phyloP scores from a whole-genome alignment of 1,139 yeast species.

The Zygosaccharomyces pseudobailii region DNA sequence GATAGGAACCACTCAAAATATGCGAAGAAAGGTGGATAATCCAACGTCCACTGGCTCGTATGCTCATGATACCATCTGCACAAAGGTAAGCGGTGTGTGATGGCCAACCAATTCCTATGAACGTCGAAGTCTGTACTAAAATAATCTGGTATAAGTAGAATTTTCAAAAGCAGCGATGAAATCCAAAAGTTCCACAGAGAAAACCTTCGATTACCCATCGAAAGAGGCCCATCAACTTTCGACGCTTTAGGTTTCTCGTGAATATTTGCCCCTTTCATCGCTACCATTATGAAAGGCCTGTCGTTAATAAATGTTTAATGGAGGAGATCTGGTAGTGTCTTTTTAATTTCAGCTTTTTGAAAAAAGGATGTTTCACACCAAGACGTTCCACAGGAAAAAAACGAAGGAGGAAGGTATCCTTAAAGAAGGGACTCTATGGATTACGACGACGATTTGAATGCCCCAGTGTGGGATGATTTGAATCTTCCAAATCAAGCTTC shows the following conservation, averaged over 20 bases:
- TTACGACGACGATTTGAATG: constrained; percentile 24
- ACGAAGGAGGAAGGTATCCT: constrained; percentile 6
- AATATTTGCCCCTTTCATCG: constrained; percentile 2
- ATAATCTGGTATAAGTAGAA: constrained; percentile 38
- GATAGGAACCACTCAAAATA: constrained; percentile 83
- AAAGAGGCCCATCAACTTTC: constrained; percentile 3
- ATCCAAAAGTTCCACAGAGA: constrained; percentile 63
- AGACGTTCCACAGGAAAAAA: neutral
- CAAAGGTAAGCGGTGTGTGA: constrained; percentile 74
- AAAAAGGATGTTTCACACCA: neutral
- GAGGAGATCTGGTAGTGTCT: neutral
- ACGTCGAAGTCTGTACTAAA: constrained; percentile 85
- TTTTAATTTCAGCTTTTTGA: neutral
- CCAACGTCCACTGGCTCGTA: constrained; percentile 92
- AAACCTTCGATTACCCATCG: constrained; percentile 32
- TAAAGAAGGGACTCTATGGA: constrained; percentile 16
- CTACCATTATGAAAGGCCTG: neutral
- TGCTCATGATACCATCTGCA: constrained; percentile 76
- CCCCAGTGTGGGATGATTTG: constrained; percentile 33
- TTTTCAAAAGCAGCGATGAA: constrained; percentile 54
- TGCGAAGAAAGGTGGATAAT: constrained; percentile 97
- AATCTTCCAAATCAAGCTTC: constrained; percentile 7
- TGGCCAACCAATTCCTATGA: constrained; percentile 94
- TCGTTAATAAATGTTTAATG: no score
- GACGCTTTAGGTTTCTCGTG: neutral